Evolutionary conservation across 192 early-diverging fungal species (phyloP).

Genomic region (Phlyctochytrium arcticum): DNA sequence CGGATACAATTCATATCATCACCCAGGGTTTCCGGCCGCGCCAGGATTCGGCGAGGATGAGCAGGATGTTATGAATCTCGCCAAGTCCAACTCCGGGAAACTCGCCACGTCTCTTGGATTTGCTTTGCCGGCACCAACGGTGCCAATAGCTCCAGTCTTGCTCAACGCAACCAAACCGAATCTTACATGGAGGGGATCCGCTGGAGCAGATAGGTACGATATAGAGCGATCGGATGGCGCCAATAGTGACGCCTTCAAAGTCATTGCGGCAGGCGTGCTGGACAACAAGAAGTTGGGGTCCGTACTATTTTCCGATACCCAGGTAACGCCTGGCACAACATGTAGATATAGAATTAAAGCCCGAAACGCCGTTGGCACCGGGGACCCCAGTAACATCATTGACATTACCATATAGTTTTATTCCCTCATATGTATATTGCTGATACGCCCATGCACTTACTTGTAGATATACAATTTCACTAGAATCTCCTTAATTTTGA

Average conservation of each 20-base stretch:
- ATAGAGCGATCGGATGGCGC: not conserved
- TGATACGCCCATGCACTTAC: too few relatives aligned
- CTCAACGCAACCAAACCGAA: not conserved
- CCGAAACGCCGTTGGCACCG: slow-evolving; percentile 2
- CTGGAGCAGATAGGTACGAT: slow-evolving; percentile 6
- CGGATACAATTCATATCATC: slow-evolving; percentile 31
- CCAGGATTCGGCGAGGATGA: slow-evolving; percentile 15
- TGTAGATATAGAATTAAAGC: slow-evolving; percentile 8
- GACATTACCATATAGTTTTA: too few relatives aligned
- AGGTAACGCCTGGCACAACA: not conserved
- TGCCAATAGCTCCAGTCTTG: slow-evolving; percentile 10
- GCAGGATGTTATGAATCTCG: not conserved
- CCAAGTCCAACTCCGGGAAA: not conserved
- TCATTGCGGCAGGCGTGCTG: not conserved
- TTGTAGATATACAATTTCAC: too few relatives aligned
- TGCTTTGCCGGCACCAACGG: not conserved
- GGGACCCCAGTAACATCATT: slow-evolving; percentile 1
- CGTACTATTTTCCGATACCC: slow-evolving; percentile 1
- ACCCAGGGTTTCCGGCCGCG: slow-evolving; percentile 26
- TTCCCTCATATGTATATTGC: too few relatives aligned
- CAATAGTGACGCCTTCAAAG: not conserved
- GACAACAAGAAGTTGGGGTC: slow-evolving; percentile 2
- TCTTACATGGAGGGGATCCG: slow-evolving; percentile 9
- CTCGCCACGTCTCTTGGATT: slow-evolving; percentile 1
- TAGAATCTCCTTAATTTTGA: too few relatives aligned